Evolutionary conservation across 106 monocot genomes (phyloP).

Genomic region (Dendrobium chrysotoxum): DNA sequence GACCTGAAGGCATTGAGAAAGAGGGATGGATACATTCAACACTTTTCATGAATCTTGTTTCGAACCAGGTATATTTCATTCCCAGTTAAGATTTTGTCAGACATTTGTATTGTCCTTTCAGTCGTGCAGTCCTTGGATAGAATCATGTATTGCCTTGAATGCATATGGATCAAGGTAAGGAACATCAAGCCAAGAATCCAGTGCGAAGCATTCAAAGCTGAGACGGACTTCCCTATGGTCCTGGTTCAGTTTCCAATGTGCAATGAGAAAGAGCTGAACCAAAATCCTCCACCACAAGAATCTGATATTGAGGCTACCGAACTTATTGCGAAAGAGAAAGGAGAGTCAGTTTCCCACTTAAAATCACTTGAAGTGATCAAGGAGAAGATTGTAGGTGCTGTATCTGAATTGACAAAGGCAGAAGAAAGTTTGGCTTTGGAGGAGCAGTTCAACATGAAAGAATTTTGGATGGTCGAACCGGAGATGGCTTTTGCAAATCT

Average conservation of each 20-base stretch:
- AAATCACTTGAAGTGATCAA: slow-evolving; percentile 66
- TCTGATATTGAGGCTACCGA: slow-evolving; percentile 66
- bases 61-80: slow-evolving; percentile 9
- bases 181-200: slow-evolving; percentile 11
- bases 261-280: slow-evolving; percentile 62
- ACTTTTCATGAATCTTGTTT: slow-evolving; percentile 40
- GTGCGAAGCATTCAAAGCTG: not conserved
- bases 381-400: slow-evolving; percentile 41
- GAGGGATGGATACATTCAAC: slow-evolving; percentile 28
- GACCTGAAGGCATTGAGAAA: slow-evolving; percentile 32
- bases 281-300: slow-evolving; percentile 71
- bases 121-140: slow-evolving; percentile 17
- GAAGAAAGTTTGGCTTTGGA: slow-evolving; percentile 71
- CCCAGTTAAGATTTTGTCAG: slow-evolving; percentile 7
- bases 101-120: slow-evolving; percentile 12
- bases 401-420: slow-evolving; percentile 54
- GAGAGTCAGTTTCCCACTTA: slow-evolving; percentile 48
- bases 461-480: slow-evolving; percentile 99
- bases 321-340: slow-evolving; percentile 59
- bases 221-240: slow-evolving; percentile 4
- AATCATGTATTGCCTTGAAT: slow-evolving; percentile 10
- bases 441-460: slow-evolving; percentile 70
- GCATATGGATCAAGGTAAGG: slow-evolving; percentile 18
- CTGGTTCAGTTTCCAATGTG: slow-evolving; percentile 17
- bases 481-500: slow-evolving; percentile 94